A percentile compares a stretch with the other conserved stretches of the same genome.
Evolutionary conservation across 2,329 filamentous ascomycete genomes (phyloP).

Genomic region (Purpureocillium lavendulum): DNA sequence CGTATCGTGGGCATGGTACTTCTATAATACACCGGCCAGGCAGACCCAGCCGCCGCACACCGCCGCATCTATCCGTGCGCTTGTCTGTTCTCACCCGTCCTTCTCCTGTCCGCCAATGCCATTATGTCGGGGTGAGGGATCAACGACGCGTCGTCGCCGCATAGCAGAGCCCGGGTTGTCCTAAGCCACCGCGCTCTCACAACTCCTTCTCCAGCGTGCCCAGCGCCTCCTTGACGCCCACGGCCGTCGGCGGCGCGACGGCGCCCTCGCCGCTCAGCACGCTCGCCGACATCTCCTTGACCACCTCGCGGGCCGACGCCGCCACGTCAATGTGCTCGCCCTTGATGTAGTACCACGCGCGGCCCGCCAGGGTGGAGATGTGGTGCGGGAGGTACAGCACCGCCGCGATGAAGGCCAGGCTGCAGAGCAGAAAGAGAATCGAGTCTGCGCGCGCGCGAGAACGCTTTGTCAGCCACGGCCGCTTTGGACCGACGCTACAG

Average conservation of each 20-base stretch:
- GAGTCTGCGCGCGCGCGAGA: slow-evolving; percentile 53
- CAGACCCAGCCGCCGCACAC: neutral
- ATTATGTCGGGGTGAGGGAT: no score
- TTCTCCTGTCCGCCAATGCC: no score
- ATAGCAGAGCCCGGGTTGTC: no score
- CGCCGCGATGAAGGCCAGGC: slow-evolving; percentile 77
- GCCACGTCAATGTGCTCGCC: slow-evolving; percentile 60
- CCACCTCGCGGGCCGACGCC: slow-evolving; percentile 20
- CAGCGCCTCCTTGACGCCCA: slow-evolving; percentile 12
- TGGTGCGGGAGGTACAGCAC: slow-evolving; percentile 93
- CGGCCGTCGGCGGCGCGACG: slow-evolving; percentile 9
- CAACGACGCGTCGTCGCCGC: no score
- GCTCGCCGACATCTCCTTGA: slow-evolving; percentile 22
- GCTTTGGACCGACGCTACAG: no score
- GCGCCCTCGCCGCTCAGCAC: slow-evolving; percentile 14
- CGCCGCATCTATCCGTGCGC: no score
- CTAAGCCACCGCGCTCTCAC: slow-evolving; percentile 14
- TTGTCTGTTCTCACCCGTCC: no score
- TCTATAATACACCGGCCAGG: no score
- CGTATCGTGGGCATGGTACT: no score
- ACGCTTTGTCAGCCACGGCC: slow-evolving; percentile 77
- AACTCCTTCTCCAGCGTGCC: slow-evolving; percentile 24
- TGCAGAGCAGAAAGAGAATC: slow-evolving; percentile 80
- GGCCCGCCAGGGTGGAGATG: slow-evolving; percentile 69
- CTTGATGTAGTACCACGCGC: slow-evolving; percentile 90